Base-by-base conservation (phyloP, 2,329 filamentous ascomycete genomes). In the Xylaria sp. region DNA sequence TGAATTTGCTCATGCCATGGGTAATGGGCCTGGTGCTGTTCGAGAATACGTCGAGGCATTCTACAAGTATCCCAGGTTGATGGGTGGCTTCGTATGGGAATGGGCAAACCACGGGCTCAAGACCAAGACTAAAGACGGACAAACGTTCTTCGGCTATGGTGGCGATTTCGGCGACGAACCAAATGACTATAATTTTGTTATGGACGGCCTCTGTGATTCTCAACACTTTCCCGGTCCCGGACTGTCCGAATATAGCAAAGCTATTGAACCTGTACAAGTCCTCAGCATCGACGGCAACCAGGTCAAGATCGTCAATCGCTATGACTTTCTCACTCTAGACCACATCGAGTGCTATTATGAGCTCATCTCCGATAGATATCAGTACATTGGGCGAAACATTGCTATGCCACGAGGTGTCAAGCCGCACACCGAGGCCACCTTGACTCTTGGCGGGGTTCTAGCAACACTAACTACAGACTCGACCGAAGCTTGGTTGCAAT, bases 1-100 rank as follows among this genome's bases (percentile, higher is more conserved):
- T 63, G 86, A 89, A 67, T 88, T 82, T 66, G 81, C 81, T 0
- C 86, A 88, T 71, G 90, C 91, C 0, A 93, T 93, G 91, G 91
- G 91, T 0, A 93, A 92, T 66, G 91, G 90, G 0, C 91, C 90
- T 0, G 91, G 91, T 0, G 87, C 85, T 0, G 81, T 92, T 58
- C 85, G 88, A 69, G 90, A 92, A 68, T 93, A 93, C 69, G 81
- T 91, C 13, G 86, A 91, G 6, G 84, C 86, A 0, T 93, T 92
- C 77, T 87, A 89, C 73, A 83, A 84, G 51, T 84, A 90, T 67
- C 83, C 83, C 4, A 79, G 82, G 1, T 79, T 90, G 0, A 90
- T 92, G 79, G 90, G 91, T 5, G 91, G 90, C 0, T 88, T 87
- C 42, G 84, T 90, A 2, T 90, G 88, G 88, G 88, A 90, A 73